These are phyloP conservation scores for Botryotinia narcissicola DNA, from an alignment of 2,329 filamentous ascomycete species.

Conservation along the genomic window DNA sequence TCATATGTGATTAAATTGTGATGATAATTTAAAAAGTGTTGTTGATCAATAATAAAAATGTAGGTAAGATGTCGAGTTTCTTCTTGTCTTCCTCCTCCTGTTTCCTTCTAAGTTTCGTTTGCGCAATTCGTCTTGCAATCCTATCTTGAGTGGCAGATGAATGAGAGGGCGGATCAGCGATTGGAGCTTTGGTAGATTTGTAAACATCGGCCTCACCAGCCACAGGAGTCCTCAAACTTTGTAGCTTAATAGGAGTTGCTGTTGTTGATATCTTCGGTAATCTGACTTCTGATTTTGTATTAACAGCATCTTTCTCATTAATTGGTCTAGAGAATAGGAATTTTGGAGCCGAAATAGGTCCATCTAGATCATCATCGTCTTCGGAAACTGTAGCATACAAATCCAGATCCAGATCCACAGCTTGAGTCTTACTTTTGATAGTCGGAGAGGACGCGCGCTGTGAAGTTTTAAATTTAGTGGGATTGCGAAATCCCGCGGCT, in stretches of 20 bases:
- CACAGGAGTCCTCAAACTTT: not conserved
- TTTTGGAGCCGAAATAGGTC: slow-evolving; percentile 30
- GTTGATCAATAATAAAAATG: slow-evolving; percentile 26
- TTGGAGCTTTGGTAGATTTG: not conserved
- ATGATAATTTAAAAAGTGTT: not conserved
- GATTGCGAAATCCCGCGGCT: slow-evolving; percentile 37
- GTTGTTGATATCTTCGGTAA: not conserved
- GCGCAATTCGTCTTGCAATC: slow-evolving; percentile 26
- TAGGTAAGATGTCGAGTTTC: slow-evolving; percentile 33
- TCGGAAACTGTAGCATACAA: slow-evolving; percentile 10
- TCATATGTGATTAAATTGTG: not conserved
- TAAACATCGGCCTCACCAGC: too few species aligned
- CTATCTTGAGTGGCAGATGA: not conserved
- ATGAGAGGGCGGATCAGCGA: not conserved
- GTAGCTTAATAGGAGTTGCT: not conserved
- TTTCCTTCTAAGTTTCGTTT: slow-evolving; percentile 24
- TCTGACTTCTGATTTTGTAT: not conserved
- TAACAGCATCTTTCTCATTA: not conserved
- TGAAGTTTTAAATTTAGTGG: slow-evolving; percentile 7
- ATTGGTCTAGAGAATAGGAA: slow-evolving; percentile 12
- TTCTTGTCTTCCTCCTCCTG: slow-evolving; percentile 29
- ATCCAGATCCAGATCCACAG: slow-evolving; percentile 12
- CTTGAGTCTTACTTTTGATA: not conserved
- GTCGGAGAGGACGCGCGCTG: not conserved
- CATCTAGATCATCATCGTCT: slow-evolving; percentile 36